Evolutionary conservation across 441 rosid genomes (phyloP), one percentile per base, ranked within the genome.

Genomic region (Corymbia calophylla): DNA sequence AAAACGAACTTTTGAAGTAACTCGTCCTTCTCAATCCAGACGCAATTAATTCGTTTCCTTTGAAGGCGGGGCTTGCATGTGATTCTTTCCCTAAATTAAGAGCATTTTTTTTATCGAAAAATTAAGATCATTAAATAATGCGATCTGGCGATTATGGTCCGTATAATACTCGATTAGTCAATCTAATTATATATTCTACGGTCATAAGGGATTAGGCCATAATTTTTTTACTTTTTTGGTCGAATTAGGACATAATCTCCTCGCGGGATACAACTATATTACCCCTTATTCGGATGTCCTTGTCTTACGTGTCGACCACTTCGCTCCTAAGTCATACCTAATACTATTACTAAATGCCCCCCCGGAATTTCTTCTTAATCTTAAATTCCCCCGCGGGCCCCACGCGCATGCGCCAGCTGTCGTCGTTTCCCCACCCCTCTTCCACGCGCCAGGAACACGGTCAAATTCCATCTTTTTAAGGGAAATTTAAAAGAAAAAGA

Each of bases 201-300:
- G 73, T 8, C 73, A 7, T 8, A 31, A 66, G 4, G 21, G 31
- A 8, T n/a, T 4, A 8, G 73, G 73, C 73, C 73, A 8, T 64
- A 39, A 39, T 39, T 39, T 39, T 39, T 39, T 39, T 39, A 39
- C 44, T 39, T 39, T 39, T 39, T 39, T 39, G 44, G 44, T 39
- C 44, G 44, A 39, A 8, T n/a, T 4, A 8, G 73, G 73, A 39
- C 73, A 8, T n/a, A 7, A n/a, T n/a, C 73, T 15, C 35, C 73
- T 14, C 35, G 1, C 0, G 19, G 19, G 31, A 3, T n/a, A 3
- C 70, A 31, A n/a, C 70, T n/a, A n/a, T 14, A 64, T 7, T 15
- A 64, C 35, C 35, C 17, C 8, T 1, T 58, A 58, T 58, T 58
- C 4, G 29, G 29, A 27, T 12, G 62, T 58, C n/a, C 62, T 58